phyloP scores from a whole-genome alignment of 2,329 filamentous ascomycete genomes.

The Talaromyces sp. region DNA sequence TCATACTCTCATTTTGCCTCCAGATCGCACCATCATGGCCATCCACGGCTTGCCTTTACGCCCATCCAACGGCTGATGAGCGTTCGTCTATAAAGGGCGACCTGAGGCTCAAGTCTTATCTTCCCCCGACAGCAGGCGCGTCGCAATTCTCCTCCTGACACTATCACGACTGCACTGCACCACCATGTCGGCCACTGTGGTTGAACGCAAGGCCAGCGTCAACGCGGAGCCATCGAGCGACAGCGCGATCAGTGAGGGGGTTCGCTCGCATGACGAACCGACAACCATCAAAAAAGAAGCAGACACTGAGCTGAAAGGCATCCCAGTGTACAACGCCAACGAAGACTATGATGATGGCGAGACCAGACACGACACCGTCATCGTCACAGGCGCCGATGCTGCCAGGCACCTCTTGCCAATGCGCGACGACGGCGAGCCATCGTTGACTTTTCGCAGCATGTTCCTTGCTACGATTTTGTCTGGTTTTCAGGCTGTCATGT shows the following conservation, averaged over 20 bases:
- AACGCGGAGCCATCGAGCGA: not conserved
- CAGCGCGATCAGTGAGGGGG: not conserved
- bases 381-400: conserved; percentile 55
- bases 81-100: not conserved
- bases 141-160: not conserved
- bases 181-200: not conserved
- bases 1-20: not conserved
- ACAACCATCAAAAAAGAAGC: conserved; percentile 1
- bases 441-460: conserved; percentile 56
- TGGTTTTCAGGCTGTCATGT: conserved; percentile 57
- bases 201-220: not conserved
- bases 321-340: conserved; percentile 14
- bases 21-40: conserved; percentile 11
- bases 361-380: conserved; percentile 46
- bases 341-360: conserved; percentile 41
- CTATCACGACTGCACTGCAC: not conserved
- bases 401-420: conserved; percentile 51
- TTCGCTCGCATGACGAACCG: not conserved
- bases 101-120: not conserved
- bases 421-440: conserved; percentile 54
- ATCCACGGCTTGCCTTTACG: not conserved
- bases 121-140: not conserved
- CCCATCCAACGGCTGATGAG: not conserved
- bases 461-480: conserved; percentile 52
- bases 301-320: conserved; percentile 3